Evolutionary conservation across 805 yeast genomes (phyloP).

Genomic region (Ogataea nonfermentans): DNA sequence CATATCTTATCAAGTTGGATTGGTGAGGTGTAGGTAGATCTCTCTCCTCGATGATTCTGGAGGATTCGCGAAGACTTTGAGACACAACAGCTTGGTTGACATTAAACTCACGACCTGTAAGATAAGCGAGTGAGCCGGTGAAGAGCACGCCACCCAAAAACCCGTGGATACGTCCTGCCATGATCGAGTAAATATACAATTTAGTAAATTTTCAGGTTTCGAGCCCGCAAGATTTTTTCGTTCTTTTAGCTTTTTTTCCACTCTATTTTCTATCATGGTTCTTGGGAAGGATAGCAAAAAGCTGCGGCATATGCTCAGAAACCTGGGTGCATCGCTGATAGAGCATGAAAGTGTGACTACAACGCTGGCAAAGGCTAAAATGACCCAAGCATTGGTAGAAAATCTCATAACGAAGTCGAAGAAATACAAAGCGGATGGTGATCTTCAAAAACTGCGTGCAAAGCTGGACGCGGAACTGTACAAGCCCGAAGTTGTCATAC

Average conservation of each 20-base stretch:
- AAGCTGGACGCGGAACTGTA: conserved; percentile 39
- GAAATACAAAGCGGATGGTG: conserved; percentile 16
- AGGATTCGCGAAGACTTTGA: conserved; percentile 45
- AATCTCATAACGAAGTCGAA: conserved; percentile 61
- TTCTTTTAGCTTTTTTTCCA: conserved; percentile 1
- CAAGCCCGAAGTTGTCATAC: conserved; percentile 48
- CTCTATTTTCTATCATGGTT: conserved; percentile 22
- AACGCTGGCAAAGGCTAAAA: conserved; percentile 73
- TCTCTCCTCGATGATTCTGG: conserved; percentile 50
- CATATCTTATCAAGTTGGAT: conserved; percentile 42
- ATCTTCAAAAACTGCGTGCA: conserved; percentile 31
- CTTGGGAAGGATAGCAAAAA: conserved; percentile 48
- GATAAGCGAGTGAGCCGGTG: conserved; percentile 60
- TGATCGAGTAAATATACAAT: conserved; percentile 8
- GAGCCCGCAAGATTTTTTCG: conserved; percentile 7
- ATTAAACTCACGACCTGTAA: conserved; percentile 56
- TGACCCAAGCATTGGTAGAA: conserved; percentile 62
- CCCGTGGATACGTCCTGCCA: conserved; percentile 52
- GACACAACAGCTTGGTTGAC: conserved; percentile 47
- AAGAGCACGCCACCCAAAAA: conserved; percentile 60
- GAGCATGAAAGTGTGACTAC: conserved; percentile 72
- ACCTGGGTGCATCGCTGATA: conserved; percentile 63
- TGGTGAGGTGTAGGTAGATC: conserved; percentile 49
- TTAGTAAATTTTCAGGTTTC: conserved; percentile 3
- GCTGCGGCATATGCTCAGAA: conserved; percentile 56